A percentile compares a stretch with the other conserved stretches of the same genome.
phyloP scores from a whole-genome alignment of 805 yeast species.

The Barnettozyma californica region DNA sequence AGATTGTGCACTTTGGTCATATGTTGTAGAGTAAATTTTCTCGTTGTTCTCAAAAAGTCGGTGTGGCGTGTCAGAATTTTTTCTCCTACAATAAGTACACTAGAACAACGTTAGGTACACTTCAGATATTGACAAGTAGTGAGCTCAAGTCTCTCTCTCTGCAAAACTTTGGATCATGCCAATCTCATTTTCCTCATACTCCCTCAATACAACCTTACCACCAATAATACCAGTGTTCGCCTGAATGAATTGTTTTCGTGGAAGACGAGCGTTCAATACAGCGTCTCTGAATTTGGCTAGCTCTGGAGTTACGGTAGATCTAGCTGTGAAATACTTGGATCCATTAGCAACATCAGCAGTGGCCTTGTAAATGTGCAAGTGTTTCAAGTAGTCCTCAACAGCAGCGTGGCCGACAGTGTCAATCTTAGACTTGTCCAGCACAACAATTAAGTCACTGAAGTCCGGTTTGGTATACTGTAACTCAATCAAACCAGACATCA shows the following conservation, averaged over 20 bases:
- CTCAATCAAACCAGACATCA: constrained; percentile 57
- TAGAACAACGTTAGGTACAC: not conserved
- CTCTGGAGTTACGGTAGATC: constrained; percentile 63
- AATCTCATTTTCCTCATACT: constrained; percentile 64
- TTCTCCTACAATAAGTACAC: not conserved
- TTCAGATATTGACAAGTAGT: not conserved
- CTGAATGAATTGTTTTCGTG: constrained; percentile 81
- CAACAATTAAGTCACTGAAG: constrained; percentile 55
- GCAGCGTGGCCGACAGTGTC: constrained; percentile 67
- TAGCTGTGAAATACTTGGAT: constrained; percentile 52
- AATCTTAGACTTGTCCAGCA: constrained; percentile 57
- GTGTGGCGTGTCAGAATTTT: not conserved
- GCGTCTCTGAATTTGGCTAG: constrained; percentile 60
- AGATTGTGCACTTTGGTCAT: too few species aligned
- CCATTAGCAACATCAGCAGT: constrained; percentile 71
- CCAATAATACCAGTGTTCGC: constrained; percentile 56
- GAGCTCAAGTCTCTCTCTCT: constrained; percentile 41
- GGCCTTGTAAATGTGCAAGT: constrained; percentile 74
- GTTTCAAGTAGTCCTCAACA: constrained; percentile 62
- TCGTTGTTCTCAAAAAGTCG: too few species aligned
- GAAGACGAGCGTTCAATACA: constrained; percentile 67
- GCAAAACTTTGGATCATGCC: constrained; percentile 78
- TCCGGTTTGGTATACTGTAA: constrained; percentile 43
- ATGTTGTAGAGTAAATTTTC: too few species aligned
- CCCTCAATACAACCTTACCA: constrained; percentile 48